phyloP scores from a whole-genome alignment of 805 yeast species.

The Zygotorulaspora chibaensis region DNA sequence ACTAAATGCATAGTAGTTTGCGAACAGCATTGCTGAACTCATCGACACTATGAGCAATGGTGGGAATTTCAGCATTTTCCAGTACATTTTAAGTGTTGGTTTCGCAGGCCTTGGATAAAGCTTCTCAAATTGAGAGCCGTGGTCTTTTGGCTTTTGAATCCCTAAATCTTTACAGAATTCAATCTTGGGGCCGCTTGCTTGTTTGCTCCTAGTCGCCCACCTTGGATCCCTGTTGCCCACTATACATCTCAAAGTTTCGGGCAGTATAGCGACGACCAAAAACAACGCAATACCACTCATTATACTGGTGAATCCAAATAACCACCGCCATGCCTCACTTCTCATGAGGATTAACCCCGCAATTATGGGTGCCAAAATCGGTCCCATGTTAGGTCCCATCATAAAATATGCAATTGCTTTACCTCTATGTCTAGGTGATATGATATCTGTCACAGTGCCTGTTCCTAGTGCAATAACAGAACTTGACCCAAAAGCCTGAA shows the following conservation, averaged over 20 bases:
- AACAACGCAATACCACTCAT: slow-evolving; percentile 53
- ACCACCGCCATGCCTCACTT: slow-evolving; percentile 79
- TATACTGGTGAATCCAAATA: slow-evolving; percentile 73
- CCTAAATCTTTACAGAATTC: slow-evolving; percentile 22
- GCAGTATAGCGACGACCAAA: slow-evolving; percentile 54
- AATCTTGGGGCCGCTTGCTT: slow-evolving; percentile 2
- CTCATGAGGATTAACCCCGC: slow-evolving; percentile 71
- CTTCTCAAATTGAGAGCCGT: slow-evolving; percentile 19
- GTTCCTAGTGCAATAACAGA: slow-evolving; percentile 91
- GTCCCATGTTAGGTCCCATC: slow-evolving; percentile 85
- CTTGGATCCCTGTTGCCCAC: slow-evolving; percentile 49
- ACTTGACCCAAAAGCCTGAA: slow-evolving; percentile 81
- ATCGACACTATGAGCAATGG: slow-evolving; percentile 46
- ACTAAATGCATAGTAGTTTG: slow-evolving; percentile 50
- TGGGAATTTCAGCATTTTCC: slow-evolving; percentile 37
- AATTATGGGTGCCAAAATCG: slow-evolving; percentile 76
- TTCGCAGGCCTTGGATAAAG: slow-evolving; percentile 44
- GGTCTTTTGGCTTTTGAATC: slow-evolving; percentile 26
- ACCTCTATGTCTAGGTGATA: slow-evolving; percentile 64
- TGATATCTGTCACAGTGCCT: slow-evolving; percentile 80
- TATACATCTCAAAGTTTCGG: slow-evolving; percentile 71
- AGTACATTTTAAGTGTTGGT: slow-evolving; percentile 39
- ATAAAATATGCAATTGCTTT: slow-evolving; percentile 79
- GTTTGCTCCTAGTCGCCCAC: slow-evolving; percentile 20
- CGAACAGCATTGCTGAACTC: slow-evolving; percentile 48